Base-by-base conservation (phyloP, 345 rosid genomes). In the Passiflora organensis region DNA sequence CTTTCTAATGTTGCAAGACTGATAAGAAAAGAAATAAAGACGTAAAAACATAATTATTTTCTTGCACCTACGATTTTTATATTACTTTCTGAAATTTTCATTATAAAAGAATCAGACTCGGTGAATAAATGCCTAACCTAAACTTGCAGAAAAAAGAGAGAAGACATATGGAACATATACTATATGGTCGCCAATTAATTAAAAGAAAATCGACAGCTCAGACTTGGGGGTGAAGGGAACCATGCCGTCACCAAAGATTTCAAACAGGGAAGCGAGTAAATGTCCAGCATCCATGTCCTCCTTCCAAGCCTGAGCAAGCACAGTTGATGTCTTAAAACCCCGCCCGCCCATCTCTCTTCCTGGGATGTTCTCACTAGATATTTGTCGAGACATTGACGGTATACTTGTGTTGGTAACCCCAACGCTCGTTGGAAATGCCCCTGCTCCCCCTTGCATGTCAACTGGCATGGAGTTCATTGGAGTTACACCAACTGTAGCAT, bases 201-300 rank as follows among this genome's bases (percentile, higher is more conserved):
- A 89, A 76, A 86, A 66, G 73, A 90, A 87, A 51, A 87, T 32
- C 14, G 70, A 75, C 58, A 83, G 64, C 67, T 90, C 95, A 0
- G 87, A 70, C 61, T 74, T 84, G 14, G 79, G 87, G 32, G 72
- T 78, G 60, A 82, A 87, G 41, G 72, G 43, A 46, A 84, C 71
- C 81, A 90, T 82, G 64, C 85, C 74, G 62, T 87, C 90, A 51
- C 86, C 85, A 41, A 84, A 81, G 57, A 72, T 69, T 56, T 86
- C 93, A 19, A 71, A 66, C 9, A 86, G 71, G 1, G 93, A 77
- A 19, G 78, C 77, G 18, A 80, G 72, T 72, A 79, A 49, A 44
- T 71, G 78, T 44, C 91, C 91, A 0, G 80, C 76, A 60, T 78
- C 76, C 47, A 72, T 58, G 64, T 73, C 83, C 51, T 77, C 85